Evolutionary conservation across 1,284 basidiomycete species (phyloP).

Genomic region (Melampsora larici-populina): DNA sequence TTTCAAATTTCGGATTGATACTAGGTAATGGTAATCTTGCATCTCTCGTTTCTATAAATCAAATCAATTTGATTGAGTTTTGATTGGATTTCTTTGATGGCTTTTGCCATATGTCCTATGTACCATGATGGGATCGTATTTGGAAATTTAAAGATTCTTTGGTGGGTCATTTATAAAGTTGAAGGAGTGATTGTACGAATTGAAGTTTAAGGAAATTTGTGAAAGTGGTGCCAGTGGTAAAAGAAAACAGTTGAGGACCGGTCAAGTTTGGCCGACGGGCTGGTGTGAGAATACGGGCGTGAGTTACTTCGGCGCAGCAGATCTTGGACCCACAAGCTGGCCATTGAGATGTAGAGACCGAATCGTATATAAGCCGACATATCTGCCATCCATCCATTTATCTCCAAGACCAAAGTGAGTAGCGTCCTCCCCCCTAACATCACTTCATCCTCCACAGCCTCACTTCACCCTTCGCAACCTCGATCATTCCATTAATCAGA

Average conservation of each 20-base stretch:
- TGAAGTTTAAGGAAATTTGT: too few species aligned
- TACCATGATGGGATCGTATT: constrained; percentile 80
- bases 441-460: neutral
- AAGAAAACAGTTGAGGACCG: too few species aligned
- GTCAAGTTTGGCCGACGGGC: too few species aligned
- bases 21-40: constrained; percentile 87
- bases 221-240: too few species aligned
- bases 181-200: too few species aligned
- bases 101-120: constrained; percentile 88
- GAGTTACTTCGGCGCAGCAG: too few species aligned
- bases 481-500: too few species aligned
- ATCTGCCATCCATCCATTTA: neutral
- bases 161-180: neutral
- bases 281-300: too few species aligned
- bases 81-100: constrained; percentile 64
- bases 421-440: neutral
- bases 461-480: too few species aligned
- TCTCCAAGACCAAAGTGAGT: constrained; percentile 43
- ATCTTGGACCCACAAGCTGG: constrained; percentile 4
- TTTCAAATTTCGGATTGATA: constrained; percentile 84
- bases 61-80: constrained; percentile 76
- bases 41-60: constrained; percentile 89
- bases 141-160: constrained; percentile 56
- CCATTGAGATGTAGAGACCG: neutral
- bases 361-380: constrained; percentile 18